phyloP scores from a whole-genome alignment of 257 asterid genomes.

The Perilla frutescens region DNA sequence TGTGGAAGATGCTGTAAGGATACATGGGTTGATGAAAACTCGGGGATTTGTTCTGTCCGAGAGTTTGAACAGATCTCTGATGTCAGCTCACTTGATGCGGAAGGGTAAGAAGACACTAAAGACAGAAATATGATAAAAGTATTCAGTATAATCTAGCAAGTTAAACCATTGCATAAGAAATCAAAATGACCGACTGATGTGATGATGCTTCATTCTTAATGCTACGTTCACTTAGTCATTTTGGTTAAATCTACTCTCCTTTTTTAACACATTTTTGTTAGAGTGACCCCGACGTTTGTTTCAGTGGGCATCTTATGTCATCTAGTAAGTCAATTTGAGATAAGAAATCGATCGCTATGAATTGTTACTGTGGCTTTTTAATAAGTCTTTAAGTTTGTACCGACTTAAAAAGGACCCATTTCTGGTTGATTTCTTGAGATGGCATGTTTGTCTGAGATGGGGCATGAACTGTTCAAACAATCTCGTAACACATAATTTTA shows the following conservation, averaged over 20 bases:
- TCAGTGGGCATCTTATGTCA: slow-evolving; percentile 4
- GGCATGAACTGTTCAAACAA: too few relatives aligned
- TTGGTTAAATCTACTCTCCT: slow-evolving; percentile 11
- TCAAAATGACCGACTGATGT: slow-evolving; percentile 15
- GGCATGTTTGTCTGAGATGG: too few relatives aligned
- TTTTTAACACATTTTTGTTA: slow-evolving; percentile 6
- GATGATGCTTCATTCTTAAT: slow-evolving; percentile 11
- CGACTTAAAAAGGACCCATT: background rate
- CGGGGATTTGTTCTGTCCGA: slow-evolving; percentile 51
- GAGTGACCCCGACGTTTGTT: background rate
- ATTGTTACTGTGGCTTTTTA: background rate
- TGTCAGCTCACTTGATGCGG: slow-evolving; percentile 27
- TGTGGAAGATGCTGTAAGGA: slow-evolving; percentile 63
- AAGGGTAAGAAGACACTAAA: slow-evolving; percentile 26
- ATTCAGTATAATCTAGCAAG: background rate
- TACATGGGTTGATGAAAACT: slow-evolving; percentile 58
- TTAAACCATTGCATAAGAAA: slow-evolving; percentile 23
- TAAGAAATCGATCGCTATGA: background rate
- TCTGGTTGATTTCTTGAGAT: background rate
- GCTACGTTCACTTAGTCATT: slow-evolving; percentile 19
- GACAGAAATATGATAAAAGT: slow-evolving; percentile 24
- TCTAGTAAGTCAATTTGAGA: background rate
- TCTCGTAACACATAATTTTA: too few relatives aligned
- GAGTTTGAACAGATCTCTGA: slow-evolving; percentile 3
- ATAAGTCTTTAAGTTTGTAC: background rate